These are phyloP conservation scores for Suhomyces ambrosiae DNA, from an alignment of 1,139 yeast genomes.

Conservation along the genomic window DNA sequence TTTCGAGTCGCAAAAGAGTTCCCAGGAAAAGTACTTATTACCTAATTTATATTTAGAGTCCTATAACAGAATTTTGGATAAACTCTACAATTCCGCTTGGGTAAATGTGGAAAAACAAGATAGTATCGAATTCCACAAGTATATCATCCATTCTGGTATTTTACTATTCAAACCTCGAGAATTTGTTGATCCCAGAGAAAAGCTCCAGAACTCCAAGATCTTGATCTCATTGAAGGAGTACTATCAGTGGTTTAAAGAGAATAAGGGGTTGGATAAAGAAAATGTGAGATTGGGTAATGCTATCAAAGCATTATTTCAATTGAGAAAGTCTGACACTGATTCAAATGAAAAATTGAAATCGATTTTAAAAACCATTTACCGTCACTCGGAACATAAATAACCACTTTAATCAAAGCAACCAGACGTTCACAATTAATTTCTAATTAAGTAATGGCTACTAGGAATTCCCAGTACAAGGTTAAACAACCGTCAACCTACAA, in stretches of 20 bases:
- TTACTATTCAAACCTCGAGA: conserved; percentile 30
- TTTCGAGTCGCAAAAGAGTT: conserved; percentile 19
- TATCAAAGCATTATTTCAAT: conserved; percentile 22
- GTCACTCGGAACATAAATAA: conserved; percentile 8
- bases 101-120: conserved; percentile 18
- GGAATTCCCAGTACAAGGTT: too few species aligned
- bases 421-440: too few species aligned
- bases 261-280: conserved; percentile 16
- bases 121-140: conserved; percentile 25
- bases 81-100: conserved; percentile 33
- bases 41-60: conserved; percentile 29
- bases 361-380: conserved; percentile 13
- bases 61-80: conserved; percentile 27
- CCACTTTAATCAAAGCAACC: too few species aligned
- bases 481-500: too few species aligned
- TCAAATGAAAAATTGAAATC: conserved; percentile 15
- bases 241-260: conserved; percentile 21
- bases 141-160: conserved; percentile 35
- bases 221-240: conserved; percentile 26
- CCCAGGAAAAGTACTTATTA: conserved; percentile 17
- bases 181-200: conserved; percentile 25
- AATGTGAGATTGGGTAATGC: conserved; percentile 24
- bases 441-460: too few species aligned
- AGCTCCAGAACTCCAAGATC: conserved; percentile 22
- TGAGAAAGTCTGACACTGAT: conserved; percentile 19